Evolutionary conservation across 2,329 filamentous ascomycete species (phyloP).

Genomic region (Hypoxylon sp.): DNA sequence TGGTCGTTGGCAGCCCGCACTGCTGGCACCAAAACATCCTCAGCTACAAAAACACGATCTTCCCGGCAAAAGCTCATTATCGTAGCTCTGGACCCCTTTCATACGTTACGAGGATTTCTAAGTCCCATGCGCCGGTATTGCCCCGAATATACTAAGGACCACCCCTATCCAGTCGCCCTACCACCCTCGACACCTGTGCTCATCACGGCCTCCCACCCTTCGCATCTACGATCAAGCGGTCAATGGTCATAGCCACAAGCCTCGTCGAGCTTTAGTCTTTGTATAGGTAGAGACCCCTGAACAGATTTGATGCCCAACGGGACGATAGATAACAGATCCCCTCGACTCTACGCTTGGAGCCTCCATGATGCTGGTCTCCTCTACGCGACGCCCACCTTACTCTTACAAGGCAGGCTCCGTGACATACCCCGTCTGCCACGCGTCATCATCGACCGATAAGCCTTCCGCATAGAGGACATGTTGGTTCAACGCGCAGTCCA

Average conservation of each 20-base stretch:
- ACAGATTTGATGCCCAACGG: slow-evolving; percentile 18
- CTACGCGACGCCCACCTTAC: slow-evolving; percentile 6
- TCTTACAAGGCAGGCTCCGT: slow-evolving; percentile 7
- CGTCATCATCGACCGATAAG: slow-evolving; percentile 3
- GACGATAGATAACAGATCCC: background rate
- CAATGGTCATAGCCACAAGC: background rate
- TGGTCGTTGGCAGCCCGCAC: background rate
- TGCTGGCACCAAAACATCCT: background rate
- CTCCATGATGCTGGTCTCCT: background rate
- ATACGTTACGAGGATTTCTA: background rate
- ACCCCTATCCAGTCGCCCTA: background rate
- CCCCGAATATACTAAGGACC: background rate
- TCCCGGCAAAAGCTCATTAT: too few relatives aligned
- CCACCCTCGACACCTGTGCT: background rate
- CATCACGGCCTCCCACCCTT: background rate
- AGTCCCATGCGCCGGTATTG: background rate
- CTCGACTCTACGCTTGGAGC: background rate
- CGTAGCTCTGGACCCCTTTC: too few relatives aligned
- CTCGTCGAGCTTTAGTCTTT: background rate
- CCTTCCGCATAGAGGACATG: slow-evolving; percentile 15
- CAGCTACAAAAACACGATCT: background rate
- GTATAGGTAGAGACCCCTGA: background rate
- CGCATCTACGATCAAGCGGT: background rate
- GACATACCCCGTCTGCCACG: background rate
- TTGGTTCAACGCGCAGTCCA: slow-evolving; percentile 16